Evolutionary conservation across 2,329 filamentous ascomycete genomes (phyloP), one percentile per base, ranked within the genome.

Genomic region (Aureobasidium sp.): DNA sequence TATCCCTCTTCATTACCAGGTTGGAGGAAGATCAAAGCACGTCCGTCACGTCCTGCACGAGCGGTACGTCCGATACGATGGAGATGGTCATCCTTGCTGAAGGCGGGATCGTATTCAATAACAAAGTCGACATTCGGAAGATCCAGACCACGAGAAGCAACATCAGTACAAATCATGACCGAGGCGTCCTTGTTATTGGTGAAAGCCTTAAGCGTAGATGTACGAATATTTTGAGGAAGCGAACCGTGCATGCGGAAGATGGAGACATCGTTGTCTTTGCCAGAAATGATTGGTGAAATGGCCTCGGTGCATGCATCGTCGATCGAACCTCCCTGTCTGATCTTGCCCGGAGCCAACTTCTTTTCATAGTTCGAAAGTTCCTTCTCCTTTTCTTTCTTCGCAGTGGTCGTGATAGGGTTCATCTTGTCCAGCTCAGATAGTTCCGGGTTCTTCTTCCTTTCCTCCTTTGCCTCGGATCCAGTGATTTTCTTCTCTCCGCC

Each of bases 51-150:
- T 17, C 94, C 94, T 0, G 95, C 90, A 79, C 94, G 90, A 3
- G 94, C 94, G 12, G 94, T 99, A 73, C 94, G 89, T 60, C 94
- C 94, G 61, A 97, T 90, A 61, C 94, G 88, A 76, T 99, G 94
- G 8, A 97, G 82, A 73, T 99, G 94, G 73, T 99, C 94, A 64
- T 92, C 89, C 27, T 91, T 86, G 71, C 89, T 91, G 75, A 97
- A 97, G 2, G 94, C 90, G 0, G 94, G 92, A 71, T 99, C 94
- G 72, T 96, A 97, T 73, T 99, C 94, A 62, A 99, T 84, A 54
- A 99, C 91, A 22, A 97, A 81, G 72, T 99, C 94, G 57, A 99
- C 90, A 56, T 94, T 93, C 0, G 93, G 93, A 17, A 99, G 84
- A 79, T 99, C 94, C 45, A 99, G 85, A 77, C 94, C 94, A 71